Base-by-base conservation (phyloP, 2,329 filamentous ascomycete genomes). In the Calcarisporium arbuscula region DNA sequence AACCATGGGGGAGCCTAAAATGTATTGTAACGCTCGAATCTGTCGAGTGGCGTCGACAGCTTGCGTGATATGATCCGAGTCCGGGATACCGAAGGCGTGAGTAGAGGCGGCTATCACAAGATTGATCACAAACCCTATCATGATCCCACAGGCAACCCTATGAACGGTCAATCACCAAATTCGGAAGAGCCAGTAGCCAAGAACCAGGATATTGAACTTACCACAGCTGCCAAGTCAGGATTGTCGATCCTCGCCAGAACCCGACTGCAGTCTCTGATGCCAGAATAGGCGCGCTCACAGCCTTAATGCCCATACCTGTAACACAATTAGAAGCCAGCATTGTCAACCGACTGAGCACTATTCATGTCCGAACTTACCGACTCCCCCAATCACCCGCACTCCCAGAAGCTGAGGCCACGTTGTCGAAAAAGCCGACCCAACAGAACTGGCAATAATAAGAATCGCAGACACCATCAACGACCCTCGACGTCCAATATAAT, bases 171-270 rank as follows among this genome's bases (percentile, higher is more conserved):
- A 17, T 20, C 16, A 7, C 12, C 22, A 19, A 17, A 48, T 54
- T 47, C 22, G 12, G 12, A 7, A 19, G 6, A 8, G 8, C 14
- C 8, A 18, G 19, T 10, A 12, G 14, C 15, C 4, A 30, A 16
- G 12, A 19, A 28, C 21, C 7, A 12, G 14, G 5, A 14, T 5
- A 16, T 28, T 6, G 10, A 7, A 30, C 40, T 4, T 38, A 53
- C 61, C 62, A 67, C 3, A 69, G 47, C 26, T 70, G 66, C 65
- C 66, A 70, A 5, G 62, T 63, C 0, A 70, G 52, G 12, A 68
- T 64, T 2, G 62, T 62, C 10, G 63, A 65, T 2, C 66, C 67
- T 46, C 66, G 54, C 66, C 66, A 69, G 40, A 62, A 68, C 0
- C 64, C 62, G 11, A 67, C 56, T 0, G 65, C 62, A 0, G 64